Evolutionary conservation across 2,329 filamentous ascomycete species (phyloP).

Genomic region (Botrytis fabae): DNA sequence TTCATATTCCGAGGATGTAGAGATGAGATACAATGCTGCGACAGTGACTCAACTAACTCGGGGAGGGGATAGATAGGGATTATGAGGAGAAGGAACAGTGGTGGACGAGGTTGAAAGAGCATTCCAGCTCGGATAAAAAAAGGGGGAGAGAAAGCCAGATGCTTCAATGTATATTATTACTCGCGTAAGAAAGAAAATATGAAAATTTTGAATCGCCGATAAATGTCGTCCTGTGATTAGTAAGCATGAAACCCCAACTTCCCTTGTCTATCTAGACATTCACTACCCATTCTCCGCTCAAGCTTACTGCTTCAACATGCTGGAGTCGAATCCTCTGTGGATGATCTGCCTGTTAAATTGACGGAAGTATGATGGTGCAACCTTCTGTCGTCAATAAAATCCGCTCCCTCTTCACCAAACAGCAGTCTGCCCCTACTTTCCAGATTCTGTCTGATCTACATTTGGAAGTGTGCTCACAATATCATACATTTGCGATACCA

Average conservation of each 20-base stretch:
- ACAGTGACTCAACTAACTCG: not conserved
- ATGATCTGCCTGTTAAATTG: too few relatives aligned
- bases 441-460: constrained; percentile 46
- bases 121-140: not conserved
- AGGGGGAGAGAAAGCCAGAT: not conserved
- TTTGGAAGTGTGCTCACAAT: constrained; percentile 46
- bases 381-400: not conserved
- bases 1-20: not conserved
- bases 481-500: constrained; percentile 45
- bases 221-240: not conserved
- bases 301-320: not conserved
- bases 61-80: accelerated
- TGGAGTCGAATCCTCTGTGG: not conserved
- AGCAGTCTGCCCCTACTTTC: constrained; percentile 3
- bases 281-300: not conserved
- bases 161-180: not conserved
- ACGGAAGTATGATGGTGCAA: not conserved
- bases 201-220: not conserved
- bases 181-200: not conserved
- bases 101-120: not conserved
- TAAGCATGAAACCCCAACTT: not conserved
- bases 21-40: not conserved
- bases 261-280: not conserved
- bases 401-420: not conserved
- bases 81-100: not conserved